Evolutionary conservation across 2,329 filamentous ascomycete species (phyloP), one percentile per base, ranked within the genome.

Genomic region (Berkeleyomyces rouxiae): DNA sequence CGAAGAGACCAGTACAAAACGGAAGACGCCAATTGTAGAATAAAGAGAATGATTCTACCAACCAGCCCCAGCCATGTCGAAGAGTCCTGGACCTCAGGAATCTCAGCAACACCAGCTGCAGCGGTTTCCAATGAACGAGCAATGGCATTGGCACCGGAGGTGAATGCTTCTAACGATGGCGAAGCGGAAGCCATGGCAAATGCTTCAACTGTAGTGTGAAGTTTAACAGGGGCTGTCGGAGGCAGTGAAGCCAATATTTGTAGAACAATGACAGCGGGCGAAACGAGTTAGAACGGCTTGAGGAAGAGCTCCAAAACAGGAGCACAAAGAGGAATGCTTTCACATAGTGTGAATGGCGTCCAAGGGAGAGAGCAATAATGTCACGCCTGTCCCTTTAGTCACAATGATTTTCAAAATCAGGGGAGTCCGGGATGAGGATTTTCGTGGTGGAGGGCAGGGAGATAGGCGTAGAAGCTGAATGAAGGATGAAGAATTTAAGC

Each of bases 1-100:
- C 87, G 89, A 68, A 96, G 83, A 62, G 85, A 74, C 85, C 88
- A 95, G 75, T 93, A 95, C 49, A 86, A 70, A 40, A 84, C 73
- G 23, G 77, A 79, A 16, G 83, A 82, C 49, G 81, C 71, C 47
- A 82, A 69, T 61, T 82, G 81, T 63, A 86, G 72, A 47, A 80
- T 69, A 66, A 75, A 76, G 64, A 84, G 71, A n/a, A 82, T 74
- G 66, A 83, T 68, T 70, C 77, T 76, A 23, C 78, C 81, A 62
- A 84, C 71, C 61, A 82, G 70, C 31, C 81, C 80, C 55, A 85
- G 74, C 82, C 82, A 85, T 51, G 81, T 78, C 13, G 73, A 75
- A 2, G 76, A 72, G 2, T 23, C 47, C 40, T 64, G 63, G n/a
- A 39, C 61, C 11, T 64, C 63, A 7, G 61, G 23, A 42, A 62